Evolutionary conservation across 139 green algal genomes (phyloP), one percentile per base, ranked within the genome.

Genomic region (Micractinium sp.): DNA sequence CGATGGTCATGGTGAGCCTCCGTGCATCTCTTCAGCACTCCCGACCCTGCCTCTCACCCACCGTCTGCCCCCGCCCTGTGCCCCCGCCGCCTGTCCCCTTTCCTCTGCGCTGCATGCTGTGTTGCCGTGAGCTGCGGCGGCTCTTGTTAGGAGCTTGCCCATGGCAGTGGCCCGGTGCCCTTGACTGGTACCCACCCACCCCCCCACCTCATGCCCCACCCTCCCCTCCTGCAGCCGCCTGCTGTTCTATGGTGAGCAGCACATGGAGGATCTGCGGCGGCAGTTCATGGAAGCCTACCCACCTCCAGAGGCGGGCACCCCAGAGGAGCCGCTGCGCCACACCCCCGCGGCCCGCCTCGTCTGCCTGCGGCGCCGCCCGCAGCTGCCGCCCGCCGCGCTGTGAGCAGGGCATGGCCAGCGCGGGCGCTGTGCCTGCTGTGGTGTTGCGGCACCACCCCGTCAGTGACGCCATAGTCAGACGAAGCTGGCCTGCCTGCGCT

Each of bases 201-300:
- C 79, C 27, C 36, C 20, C 56, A 29, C 9, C 22, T 33, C 36
- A 15, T 19, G 29, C 19, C 35, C 19, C 16, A 4, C 36, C 35
- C 7, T 25, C 41, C 27, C 47, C 79, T 25, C 18, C 79, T 63
- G 79, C 80, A 85, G 85, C 69, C 86, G 86, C 2, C 78, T 80
- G 38, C 86, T 90, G 86, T 66, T 60, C 18, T 69, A 81, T 27
- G 86, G 86, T 0, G 77, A 86, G 29, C 56, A 86, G 77, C 77
- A 86, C 77, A 90, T 90, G 86, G 77, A 85, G 41, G 60, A 80
- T 36, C 60, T 90, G 61, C 60, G 77, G 35, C 27, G 47, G 38
- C 25, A 61, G 61, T 90, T 90, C 86, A 90, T 90, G 86, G 1
- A 60, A 14, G 63, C n/a, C 27, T 90, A 90, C 77, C 79, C 78